Base-by-base conservation (phyloP, 208 protist species). In the Trypanosoma caninum region DNA sequence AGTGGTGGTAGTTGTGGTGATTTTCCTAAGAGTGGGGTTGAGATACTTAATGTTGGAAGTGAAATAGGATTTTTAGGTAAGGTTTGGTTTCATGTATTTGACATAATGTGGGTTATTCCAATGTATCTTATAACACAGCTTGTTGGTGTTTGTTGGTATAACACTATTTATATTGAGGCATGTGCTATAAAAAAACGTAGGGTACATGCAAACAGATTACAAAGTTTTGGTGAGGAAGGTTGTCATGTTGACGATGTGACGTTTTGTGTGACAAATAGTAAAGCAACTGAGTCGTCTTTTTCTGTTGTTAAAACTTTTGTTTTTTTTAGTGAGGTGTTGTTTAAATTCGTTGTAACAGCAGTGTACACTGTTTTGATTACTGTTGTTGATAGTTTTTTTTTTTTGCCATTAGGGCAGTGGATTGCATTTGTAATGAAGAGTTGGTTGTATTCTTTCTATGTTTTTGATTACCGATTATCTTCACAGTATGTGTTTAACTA, bases 391-490 rank as follows among this genome's bases (percentile, higher is more conserved):
- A 38, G 35, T 5, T 14, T 62, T 59, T 1, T 63, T 62, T 53
- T 61, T 31, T 40, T 16, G 25, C 73, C 30, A 65, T 35, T 50
- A 28, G 56, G 69, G 55, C 30, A 5, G 10, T 68, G 11, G 57
- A 14, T 74, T 42, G 41, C 59, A 11, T 58, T 77, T 22, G 47
- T 80, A 18, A 67, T 91, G 50, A 84, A 84, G 28, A 69, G 73
- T 10, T 76, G 80, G 51, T 72, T 91, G 23, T 87, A 91, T 55
- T 64, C 69, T 35, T 85, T 91, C 46, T 91, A 87, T 46, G 79
- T 87, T 7, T 91, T 87, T 48, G 78, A 87, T 56, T 91, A 87
- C 64, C 71, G 80, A 50, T 16, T 71, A 35, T 71, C 65, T 28
- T 64, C 65, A 44, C 65, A 71, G 40, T 59, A 71, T 60, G 28